These are phyloP conservation scores for Candida namnaoensis DNA, from an alignment of 805 yeast species.

Conservation along the genomic window DNA sequence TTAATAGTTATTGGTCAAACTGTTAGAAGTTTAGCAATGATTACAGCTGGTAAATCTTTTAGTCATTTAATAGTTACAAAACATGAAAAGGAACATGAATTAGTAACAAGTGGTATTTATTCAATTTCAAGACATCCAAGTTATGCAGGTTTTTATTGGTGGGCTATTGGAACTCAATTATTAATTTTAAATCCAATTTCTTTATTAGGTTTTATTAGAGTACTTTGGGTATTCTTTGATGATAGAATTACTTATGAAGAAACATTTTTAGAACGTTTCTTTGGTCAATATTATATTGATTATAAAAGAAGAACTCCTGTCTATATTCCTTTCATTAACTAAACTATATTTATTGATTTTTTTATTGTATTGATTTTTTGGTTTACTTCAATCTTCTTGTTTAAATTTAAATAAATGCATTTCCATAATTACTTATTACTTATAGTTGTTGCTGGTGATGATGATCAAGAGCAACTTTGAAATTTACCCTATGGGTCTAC, in stretches of 20 bases:
- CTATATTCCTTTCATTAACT: conserved; percentile 54
- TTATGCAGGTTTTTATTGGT: conserved; percentile 84
- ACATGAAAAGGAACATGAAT: conserved; percentile 44
- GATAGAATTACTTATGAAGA: conserved; percentile 71
- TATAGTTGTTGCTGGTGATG: no score
- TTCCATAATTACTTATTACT: no score
- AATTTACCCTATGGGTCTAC: no score
- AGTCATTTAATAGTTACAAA: conserved; percentile 64
- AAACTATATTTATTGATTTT: no score
- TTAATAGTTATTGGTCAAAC: conserved; percentile 54
- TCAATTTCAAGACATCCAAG: conserved; percentile 72
- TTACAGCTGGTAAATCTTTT: conserved; percentile 79
- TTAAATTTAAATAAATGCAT: no score
- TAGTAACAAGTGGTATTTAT: conserved; percentile 75
- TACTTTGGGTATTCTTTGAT: conserved; percentile 62
- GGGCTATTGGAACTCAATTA: conserved; percentile 86
- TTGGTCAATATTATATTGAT: conserved; percentile 52
- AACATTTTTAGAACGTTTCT: conserved; percentile 49
- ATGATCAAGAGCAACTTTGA: no score
- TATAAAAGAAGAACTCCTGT: conserved; percentile 45
- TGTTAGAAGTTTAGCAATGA: conserved; percentile 72
- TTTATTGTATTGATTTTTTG: no score
- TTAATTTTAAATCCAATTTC: conserved; percentile 60
- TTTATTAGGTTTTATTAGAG: conserved; percentile 39
- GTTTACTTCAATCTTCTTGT: no score